Percentiles rank a stretch among this genome's conserved stretches.
These are phyloP conservation scores for Soucietia sequanensis DNA, from an alignment of 805 yeast species.

Conservation along the genomic window DNA sequence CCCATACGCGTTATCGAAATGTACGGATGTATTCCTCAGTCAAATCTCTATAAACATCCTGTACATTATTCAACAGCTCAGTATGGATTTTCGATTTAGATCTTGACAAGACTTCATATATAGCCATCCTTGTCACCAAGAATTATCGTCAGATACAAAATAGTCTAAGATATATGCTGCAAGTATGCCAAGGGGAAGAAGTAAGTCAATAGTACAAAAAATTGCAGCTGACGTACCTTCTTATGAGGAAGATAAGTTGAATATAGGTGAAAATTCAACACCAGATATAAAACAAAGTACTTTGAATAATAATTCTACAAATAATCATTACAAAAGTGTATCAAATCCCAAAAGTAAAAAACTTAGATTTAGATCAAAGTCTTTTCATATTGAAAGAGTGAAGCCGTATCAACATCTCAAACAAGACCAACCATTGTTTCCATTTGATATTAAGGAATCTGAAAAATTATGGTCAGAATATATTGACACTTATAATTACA, in stretches of 20 bases:
- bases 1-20: too few relatives aligned
- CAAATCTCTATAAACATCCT: too few relatives aligned
- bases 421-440: conserved; percentile 8
- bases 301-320: not conserved
- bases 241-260: conserved; percentile 25
- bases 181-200: conserved; percentile 49
- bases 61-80: too few relatives aligned
- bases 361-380: not conserved
- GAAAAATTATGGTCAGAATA: conserved; percentile 29
- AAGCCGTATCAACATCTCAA: not conserved
- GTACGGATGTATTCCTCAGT: too few relatives aligned
- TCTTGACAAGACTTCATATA: too few relatives aligned
- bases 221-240: conserved; percentile 56
- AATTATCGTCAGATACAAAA: too few relatives aligned
- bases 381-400: not conserved
- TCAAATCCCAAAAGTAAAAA: not conserved
- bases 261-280: conserved; percentile 8
- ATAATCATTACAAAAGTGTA: not conserved
- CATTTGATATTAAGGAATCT: conserved; percentile 12
- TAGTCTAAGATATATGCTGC: too few relatives aligned
- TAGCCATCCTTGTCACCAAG: too few relatives aligned
- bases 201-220: conserved; percentile 60
- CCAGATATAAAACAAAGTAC: not conserved
- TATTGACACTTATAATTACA: conserved; percentile 40
- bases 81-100: too few relatives aligned